Evolutionary conservation across 148 eudicot genomes (phyloP).

Genomic region (Mesembryanthemum crystallinum): DNA sequence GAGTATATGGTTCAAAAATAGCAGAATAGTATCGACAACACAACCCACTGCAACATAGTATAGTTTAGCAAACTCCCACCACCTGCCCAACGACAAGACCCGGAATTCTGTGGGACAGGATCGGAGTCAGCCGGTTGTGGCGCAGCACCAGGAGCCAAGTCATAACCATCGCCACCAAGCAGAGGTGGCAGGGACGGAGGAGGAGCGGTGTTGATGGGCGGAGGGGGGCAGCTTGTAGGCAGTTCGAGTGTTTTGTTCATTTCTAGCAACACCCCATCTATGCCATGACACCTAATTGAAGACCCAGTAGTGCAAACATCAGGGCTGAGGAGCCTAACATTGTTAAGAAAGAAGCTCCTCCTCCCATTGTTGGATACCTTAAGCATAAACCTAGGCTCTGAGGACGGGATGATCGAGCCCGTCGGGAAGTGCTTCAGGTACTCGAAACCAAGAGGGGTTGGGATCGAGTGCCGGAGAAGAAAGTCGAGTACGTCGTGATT

Average conservation of each 20-base stretch:
- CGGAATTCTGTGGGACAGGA: slow-evolving; percentile 16
- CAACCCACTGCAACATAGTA: slow-evolving; percentile 7
- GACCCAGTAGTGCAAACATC: slow-evolving; percentile 51
- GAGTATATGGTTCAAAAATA: neutral
- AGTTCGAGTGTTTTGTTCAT: slow-evolving; percentile 16
- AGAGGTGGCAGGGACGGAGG: slow-evolving; percentile 8
- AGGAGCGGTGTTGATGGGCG: slow-evolving; percentile 7
- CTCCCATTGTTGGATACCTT: slow-evolving; percentile 52
- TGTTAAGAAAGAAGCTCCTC: slow-evolving; percentile 47
- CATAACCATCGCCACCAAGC: slow-evolving; percentile 5
- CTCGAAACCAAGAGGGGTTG: slow-evolving; percentile 59
- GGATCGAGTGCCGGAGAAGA: slow-evolving; percentile 62
- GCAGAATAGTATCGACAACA: slow-evolving; percentile 14
- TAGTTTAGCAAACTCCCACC: neutral
- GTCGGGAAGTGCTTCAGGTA: slow-evolving; percentile 52
- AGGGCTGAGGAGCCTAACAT: slow-evolving; percentile 50
- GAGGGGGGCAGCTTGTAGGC: slow-evolving; percentile 15
- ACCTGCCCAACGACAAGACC: slow-evolving; percentile 3
- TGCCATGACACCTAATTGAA: slow-evolving; percentile 67
- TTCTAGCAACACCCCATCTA: slow-evolving; percentile 47
- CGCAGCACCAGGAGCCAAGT: slow-evolving; percentile 28
- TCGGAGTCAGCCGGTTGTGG: slow-evolving; percentile 25
- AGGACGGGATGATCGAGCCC: slow-evolving; percentile 55
- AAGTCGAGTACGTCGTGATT: slow-evolving; percentile 41
- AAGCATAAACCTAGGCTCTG: slow-evolving; percentile 33